phyloP scores from a whole-genome alignment of 306 rosid species.

The Quercus cerris region DNA sequence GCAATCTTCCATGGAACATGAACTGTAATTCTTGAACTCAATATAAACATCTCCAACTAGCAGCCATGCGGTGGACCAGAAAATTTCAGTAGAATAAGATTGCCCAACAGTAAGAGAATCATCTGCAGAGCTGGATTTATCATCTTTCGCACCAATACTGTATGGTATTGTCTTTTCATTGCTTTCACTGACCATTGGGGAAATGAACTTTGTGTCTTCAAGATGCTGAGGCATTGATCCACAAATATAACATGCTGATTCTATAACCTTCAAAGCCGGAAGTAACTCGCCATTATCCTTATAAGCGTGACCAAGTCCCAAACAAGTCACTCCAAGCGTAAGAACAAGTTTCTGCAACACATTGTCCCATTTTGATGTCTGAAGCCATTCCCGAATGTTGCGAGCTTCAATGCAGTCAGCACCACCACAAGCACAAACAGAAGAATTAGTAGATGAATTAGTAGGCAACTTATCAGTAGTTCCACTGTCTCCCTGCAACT shows the following conservation, averaged over 20 bases:
- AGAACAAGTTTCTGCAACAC: conserved; percentile 94
- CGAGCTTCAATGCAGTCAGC: conserved; percentile 94
- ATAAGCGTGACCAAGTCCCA: conserved; percentile 90
- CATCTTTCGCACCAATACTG: conserved; percentile 32
- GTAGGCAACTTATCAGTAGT: conserved; percentile 45
- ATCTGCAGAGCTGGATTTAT: conserved; percentile 30
- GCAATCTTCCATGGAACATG: conserved; percentile 88
- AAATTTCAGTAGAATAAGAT: conserved; percentile 67
- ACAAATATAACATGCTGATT: conserved; percentile 81
- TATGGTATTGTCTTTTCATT: conserved; percentile 34
- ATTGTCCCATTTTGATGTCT: conserved; percentile 77
- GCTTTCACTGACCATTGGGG: conserved; percentile 59
- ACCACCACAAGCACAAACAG: conserved; percentile 96
- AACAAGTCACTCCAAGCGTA: conserved; percentile 91
- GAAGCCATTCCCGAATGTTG: conserved; percentile 96
- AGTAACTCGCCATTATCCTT: conserved; percentile 71
- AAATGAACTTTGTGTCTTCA: conserved; percentile 74
- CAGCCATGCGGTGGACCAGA: conserved; percentile 95
- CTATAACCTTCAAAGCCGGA: conserved; percentile 83
- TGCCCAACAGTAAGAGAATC: conserved; percentile 47
- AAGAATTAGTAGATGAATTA: conserved; percentile 42
- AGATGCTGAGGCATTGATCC: conserved; percentile 97
- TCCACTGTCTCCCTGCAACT: conserved; percentile 44
- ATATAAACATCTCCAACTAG: conserved; percentile 85
- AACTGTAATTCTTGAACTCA: conserved; percentile 71